phyloP scores from a whole-genome alignment of 805 yeast species.

The Kluyveromyces wickerhamii region DNA sequence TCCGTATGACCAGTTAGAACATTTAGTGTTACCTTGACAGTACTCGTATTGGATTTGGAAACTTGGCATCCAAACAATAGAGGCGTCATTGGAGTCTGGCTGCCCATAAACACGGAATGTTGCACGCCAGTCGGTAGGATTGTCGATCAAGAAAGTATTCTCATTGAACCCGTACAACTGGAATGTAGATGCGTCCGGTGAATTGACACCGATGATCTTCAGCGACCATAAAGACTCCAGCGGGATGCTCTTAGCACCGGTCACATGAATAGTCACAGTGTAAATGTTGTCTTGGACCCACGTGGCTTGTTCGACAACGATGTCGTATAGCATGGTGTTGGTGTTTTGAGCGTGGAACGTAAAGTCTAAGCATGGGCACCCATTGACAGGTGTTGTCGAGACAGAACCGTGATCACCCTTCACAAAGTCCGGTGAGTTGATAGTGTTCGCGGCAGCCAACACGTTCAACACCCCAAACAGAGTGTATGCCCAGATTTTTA shows the following conservation, averaged over 20 bases:
- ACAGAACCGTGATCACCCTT: background rate
- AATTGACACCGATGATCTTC: conserved; percentile 13
- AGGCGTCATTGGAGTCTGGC: conserved; percentile 4
- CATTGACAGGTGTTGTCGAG: conserved; percentile 7
- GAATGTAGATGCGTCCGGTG: conserved; percentile 12
- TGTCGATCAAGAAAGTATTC: conserved; percentile 7
- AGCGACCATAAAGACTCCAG: conserved; percentile 12
- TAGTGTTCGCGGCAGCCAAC: too few relatives aligned
- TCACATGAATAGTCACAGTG: conserved; percentile 16
- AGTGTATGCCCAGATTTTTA: too few relatives aligned
- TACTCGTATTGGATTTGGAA: conserved; percentile 18
- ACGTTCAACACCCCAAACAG: too few relatives aligned
- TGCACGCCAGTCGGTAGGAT: conserved; percentile 18
- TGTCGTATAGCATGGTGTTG: conserved; percentile 10
- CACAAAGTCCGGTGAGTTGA: background rate
- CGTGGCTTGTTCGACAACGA: conserved; percentile 10
- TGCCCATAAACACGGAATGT: conserved; percentile 14
- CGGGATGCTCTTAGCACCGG: conserved; percentile 12
- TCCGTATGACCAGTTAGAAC: conserved; percentile 14
- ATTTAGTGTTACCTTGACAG: conserved; percentile 9
- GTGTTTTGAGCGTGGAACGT: conserved; percentile 7
- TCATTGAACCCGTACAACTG: conserved; percentile 16
- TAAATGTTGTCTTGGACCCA: conserved; percentile 11
- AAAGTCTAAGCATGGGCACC: conserved; percentile 16
- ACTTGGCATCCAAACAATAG: conserved; percentile 15